Conservation (phyloP, 169 alveolate genomes). For the Sarcocystis neurona region DNA sequence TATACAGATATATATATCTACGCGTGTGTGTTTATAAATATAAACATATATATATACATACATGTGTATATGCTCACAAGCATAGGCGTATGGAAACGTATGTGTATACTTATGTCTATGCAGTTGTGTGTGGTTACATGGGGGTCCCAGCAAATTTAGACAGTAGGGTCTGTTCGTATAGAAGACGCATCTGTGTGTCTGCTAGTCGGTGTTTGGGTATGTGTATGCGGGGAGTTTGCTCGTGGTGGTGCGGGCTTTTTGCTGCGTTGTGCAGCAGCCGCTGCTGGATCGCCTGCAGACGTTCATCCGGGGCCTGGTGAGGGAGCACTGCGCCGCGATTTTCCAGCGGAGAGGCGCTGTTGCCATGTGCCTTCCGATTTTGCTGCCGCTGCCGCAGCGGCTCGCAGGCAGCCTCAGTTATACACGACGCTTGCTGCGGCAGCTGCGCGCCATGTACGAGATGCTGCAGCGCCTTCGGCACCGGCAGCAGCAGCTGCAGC, state of each 20-base stretch:
- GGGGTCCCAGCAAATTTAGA: not conserved
- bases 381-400: slow-evolving; percentile 17
- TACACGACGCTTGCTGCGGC: slow-evolving; percentile 26
- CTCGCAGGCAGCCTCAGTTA: slow-evolving; percentile 21
- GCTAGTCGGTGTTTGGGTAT: not conserved
- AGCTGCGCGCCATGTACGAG: not conserved
- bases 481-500: not conserved
- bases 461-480: not conserved
- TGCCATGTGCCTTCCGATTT: not conserved
- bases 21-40: no score
- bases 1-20: not conserved
- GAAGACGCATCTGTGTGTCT: not conserved
- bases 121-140: no score
- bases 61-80: not conserved
- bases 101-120: no score
- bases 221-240: not conserved
- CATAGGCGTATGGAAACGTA: no score
- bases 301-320: not conserved
- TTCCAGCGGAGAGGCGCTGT: slow-evolving; percentile 20
- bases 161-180: not conserved
- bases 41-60: not conserved
- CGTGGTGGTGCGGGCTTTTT: not conserved
- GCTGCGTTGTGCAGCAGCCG: not conserved
- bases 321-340: slow-evolving; percentile 29
- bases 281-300: slow-evolving; percentile 23